phyloP scores from a whole-genome alignment of 2,329 filamentous ascomycete genomes.

The Aspergillus carbonarius region DNA sequence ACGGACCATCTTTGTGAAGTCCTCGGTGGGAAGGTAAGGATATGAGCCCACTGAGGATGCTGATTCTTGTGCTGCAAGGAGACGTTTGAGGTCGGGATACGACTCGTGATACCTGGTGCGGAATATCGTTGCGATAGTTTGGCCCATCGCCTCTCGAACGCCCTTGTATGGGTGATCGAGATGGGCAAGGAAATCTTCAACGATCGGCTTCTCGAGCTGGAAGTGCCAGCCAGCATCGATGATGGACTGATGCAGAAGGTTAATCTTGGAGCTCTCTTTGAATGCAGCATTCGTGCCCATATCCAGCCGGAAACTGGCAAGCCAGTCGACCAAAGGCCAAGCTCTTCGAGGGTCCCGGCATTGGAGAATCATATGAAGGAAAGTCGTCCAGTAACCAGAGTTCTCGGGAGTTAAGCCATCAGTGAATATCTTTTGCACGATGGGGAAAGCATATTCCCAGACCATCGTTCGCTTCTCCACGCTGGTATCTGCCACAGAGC shows the following conservation, averaged over 20 bases:
- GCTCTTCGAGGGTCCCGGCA: conserved; percentile 85
- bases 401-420: conserved; percentile 95
- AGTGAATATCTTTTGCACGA: conserved; percentile 81
- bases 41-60: conserved; percentile 79
- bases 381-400: conserved; percentile 89
- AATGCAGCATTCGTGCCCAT: conserved; percentile 96
- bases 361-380: conserved; percentile 83
- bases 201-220: conserved; percentile 80
- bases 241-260: conserved; percentile 83
- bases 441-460: conserved; percentile 88
- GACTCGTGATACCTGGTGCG: conserved; percentile 93
- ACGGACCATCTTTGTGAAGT: conserved; percentile 70
- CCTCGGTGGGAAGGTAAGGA: conserved; percentile 74
- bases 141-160: conserved; percentile 90
- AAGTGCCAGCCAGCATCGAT: conserved; percentile 95
- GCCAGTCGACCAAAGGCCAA: conserved; percentile 79
- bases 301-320: conserved; percentile 84
- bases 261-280: conserved; percentile 96
- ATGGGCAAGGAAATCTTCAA: conserved; percentile 84
- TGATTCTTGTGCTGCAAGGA: conserved; percentile 76
- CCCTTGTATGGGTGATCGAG: conserved; percentile 98
- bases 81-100: conserved; percentile 71
- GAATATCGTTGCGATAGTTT: conserved; percentile 83
- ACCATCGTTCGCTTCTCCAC: conserved; percentile 70
- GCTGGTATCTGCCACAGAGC: conserved; percentile 75